These are phyloP conservation scores for Kingdonia uniflora DNA, from an alignment of 164 flowering plant species.

Conservation along the genomic window DNA sequence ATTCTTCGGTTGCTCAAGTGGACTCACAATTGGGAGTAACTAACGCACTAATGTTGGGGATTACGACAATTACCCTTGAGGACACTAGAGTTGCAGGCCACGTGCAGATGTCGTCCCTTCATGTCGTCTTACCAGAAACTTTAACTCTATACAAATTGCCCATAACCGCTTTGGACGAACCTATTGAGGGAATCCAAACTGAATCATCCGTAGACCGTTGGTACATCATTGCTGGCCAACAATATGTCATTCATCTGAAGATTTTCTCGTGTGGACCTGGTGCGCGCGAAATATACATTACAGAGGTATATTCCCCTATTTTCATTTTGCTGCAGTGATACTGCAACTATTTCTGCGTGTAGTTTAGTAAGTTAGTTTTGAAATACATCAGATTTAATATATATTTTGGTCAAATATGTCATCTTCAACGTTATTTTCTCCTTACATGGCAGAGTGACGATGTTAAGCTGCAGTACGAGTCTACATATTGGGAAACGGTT, in stretches of 20 bases:
- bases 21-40: constrained; percentile 46
- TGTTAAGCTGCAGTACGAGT: constrained; percentile 38
- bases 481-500: constrained; percentile 40
- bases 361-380: too few relatives aligned
- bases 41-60: constrained; percentile 51
- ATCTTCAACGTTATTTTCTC: too few relatives aligned
- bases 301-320: constrained; percentile 36
- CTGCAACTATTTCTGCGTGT: too few relatives aligned
- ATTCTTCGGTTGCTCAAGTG: constrained; percentile 68
- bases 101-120: constrained; percentile 61
- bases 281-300: constrained; percentile 57
- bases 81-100: constrained; percentile 86
- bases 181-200: constrained; percentile 38
- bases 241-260: constrained; percentile 60
- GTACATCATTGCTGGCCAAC: constrained; percentile 57
- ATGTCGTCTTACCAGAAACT: constrained; percentile 73
- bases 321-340: neutral
- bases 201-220: constrained; percentile 44
- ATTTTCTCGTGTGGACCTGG: constrained; percentile 52
- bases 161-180: constrained; percentile 39
- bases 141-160: constrained; percentile 48
- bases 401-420: too few relatives aligned
- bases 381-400: too few relatives aligned
- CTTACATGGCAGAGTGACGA: constrained; percentile 47
- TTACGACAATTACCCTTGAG: constrained; percentile 58